A percentile compares a stretch with the other conserved stretches of the same genome.
phyloP scores from a whole-genome alignment of 1,284 basidiomycete genomes.

The Schizophyllum amplum region DNA sequence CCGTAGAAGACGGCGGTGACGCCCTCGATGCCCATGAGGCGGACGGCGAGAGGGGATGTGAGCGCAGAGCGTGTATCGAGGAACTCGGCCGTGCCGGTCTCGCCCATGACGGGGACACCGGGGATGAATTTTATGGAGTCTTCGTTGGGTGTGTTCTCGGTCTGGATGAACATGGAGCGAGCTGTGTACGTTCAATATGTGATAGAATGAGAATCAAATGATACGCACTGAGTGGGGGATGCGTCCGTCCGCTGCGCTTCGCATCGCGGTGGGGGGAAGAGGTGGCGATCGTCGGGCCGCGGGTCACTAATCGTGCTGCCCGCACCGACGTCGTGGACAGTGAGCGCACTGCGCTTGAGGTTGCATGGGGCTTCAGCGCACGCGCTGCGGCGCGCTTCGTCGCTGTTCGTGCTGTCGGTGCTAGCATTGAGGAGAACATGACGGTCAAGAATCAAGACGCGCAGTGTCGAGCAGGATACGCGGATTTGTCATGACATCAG shows the following conservation, averaged over 20 bases:
- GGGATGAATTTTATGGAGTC: slow-evolving; percentile 98
- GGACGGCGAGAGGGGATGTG: slow-evolving; percentile 84
- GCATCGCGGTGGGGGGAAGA: too few relatives aligned
- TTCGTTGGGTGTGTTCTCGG: slow-evolving; percentile 94
- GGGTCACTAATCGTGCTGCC: too few relatives aligned
- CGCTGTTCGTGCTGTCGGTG: too few relatives aligned
- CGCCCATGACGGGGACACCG: slow-evolving; percentile 81
- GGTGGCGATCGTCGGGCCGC: too few relatives aligned
- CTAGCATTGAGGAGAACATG: too few relatives aligned
- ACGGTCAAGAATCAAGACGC: too few relatives aligned
- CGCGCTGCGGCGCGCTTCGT: too few relatives aligned
- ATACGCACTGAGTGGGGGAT: slow-evolving; percentile 19
- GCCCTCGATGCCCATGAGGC: slow-evolving; percentile 90
- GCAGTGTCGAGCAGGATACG: too few relatives aligned
- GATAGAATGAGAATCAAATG: background rate
- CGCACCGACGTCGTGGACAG: too few relatives aligned
- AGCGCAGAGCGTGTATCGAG: slow-evolving; percentile 82
- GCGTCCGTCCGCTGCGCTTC: background rate
- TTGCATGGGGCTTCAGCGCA: too few relatives aligned
- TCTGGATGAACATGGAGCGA: slow-evolving; percentile 95
- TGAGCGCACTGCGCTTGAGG: too few relatives aligned
- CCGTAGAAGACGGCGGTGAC: slow-evolving; percentile 90
- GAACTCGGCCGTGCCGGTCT: slow-evolving; percentile 85
- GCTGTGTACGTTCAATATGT: slow-evolving; percentile 31
- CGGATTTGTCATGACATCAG: too few relatives aligned